These are phyloP conservation scores for Inonotus hispidus DNA, from an alignment of 1,284 basidiomycete species.

Conservation along the genomic window DNA sequence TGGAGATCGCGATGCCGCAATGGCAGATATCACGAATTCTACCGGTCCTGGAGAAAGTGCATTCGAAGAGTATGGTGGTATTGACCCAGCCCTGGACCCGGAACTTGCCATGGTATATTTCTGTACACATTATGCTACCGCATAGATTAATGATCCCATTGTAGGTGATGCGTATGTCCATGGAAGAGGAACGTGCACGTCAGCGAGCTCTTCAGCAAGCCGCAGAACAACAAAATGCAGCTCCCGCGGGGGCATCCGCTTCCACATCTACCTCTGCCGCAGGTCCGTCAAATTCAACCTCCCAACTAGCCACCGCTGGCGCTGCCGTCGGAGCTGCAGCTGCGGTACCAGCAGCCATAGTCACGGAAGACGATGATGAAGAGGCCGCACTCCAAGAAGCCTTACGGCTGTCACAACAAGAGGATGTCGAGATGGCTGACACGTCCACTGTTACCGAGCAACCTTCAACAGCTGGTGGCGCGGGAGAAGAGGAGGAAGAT, in stretches of 20 bases:
- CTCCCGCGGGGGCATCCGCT: constrained; percentile 29
- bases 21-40: constrained; percentile 42
- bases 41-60: constrained; percentile 43
- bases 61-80: constrained; percentile 72
- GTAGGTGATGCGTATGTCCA: constrained; percentile 93
- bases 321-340: background rate
- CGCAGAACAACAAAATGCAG: constrained; percentile 29
- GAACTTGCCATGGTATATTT: constrained; percentile 87
- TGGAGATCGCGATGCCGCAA: constrained; percentile 52
- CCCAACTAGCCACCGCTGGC: constrained; percentile 26
- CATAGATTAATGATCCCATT: background rate
- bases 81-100: constrained; percentile 94
- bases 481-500: constrained; percentile 32
- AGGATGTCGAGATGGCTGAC: constrained; percentile 48
- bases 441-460: constrained; percentile 25
- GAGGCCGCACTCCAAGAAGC: constrained; percentile 62
- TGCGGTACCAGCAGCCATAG: constrained; percentile 28
- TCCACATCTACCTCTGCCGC: constrained; percentile 17
- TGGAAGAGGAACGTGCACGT: constrained; percentile 94
- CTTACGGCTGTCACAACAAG: constrained; percentile 47
- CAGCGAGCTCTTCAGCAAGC: constrained; percentile 56
- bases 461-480: constrained; percentile 19
- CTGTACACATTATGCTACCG: background rate
- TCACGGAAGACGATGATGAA: constrained; percentile 63
- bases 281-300: constrained; percentile 34